These are phyloP conservation scores for Sinapis alba DNA, from an alignment of 441 rosid genomes.

Conservation along the genomic window DNA sequence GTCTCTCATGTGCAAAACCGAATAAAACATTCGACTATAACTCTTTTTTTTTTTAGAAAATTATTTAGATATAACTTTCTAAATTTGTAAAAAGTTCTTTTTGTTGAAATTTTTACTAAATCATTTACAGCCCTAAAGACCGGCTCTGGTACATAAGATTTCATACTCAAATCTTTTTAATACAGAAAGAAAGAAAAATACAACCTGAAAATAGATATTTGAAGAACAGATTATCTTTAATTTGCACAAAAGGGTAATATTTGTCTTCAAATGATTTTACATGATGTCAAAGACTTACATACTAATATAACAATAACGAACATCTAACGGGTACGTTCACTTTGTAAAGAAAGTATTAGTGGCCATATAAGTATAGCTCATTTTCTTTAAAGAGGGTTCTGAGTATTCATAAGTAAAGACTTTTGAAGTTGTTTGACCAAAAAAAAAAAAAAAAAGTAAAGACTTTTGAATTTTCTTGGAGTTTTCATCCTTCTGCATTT, in stretches of 20 bases:
- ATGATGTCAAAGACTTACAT: slow-evolving; percentile 12
- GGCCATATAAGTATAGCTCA: background rate
- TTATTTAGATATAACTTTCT: no score
- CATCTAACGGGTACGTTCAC: background rate
- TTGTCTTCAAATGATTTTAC: background rate
- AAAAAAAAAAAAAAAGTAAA: no score
- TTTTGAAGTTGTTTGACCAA: no score
- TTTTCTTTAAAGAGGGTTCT: background rate
- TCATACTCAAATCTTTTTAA: slow-evolving; percentile 3
- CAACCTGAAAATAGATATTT: slow-evolving; percentile 9
- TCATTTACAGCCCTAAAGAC: no score
- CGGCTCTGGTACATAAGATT: background rate
- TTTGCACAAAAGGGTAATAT: slow-evolving; percentile 5
- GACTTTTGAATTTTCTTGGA: background rate
- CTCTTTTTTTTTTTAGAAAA: no score
- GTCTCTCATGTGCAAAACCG: no score
- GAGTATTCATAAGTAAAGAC: background rate
- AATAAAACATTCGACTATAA: no score
- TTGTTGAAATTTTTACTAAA: no score
- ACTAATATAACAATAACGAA: slow-evolving; percentile 6
- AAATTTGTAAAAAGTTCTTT: no score
- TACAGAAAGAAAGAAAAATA: slow-evolving; percentile 8
- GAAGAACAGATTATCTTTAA: background rate
- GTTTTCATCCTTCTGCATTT: background rate
- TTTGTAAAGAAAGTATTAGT: slow-evolving; percentile 3